Percentiles rank a stretch among this genome's conserved stretches.
These are phyloP conservation scores for Reutealis trisperma DNA, from an alignment of 345 rosid genomes.

Conservation along the genomic window DNA sequence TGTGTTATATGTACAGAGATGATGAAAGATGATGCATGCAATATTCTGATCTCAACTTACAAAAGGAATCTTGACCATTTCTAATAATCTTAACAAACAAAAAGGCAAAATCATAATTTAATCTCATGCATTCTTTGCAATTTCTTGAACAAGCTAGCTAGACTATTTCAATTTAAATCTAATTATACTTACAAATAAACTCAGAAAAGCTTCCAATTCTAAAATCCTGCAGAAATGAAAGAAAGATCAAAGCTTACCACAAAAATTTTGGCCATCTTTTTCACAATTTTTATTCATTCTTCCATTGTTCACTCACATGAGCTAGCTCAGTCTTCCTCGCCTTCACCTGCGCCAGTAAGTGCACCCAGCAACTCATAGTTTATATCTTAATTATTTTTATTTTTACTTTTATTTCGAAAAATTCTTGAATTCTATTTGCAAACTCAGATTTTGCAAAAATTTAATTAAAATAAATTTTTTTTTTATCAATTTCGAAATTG, in stretches of 20 bases:
- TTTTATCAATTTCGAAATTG: too few relatives aligned
- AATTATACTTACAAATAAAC: background rate
- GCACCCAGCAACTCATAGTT: background rate
- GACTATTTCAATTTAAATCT: conserved; percentile 1
- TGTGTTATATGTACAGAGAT: background rate
- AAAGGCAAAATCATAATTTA: background rate
- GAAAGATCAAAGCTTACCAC: background rate
- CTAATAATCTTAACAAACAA: background rate
- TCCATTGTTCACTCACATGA: background rate
- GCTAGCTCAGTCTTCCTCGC: background rate
- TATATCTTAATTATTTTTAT: background rate
- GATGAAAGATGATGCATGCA: background rate
- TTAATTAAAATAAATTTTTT: too few relatives aligned
- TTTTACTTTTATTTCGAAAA: background rate
- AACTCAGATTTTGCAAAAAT: too few relatives aligned
- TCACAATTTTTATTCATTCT: background rate
- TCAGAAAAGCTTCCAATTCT: background rate
- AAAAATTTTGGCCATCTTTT: background rate
- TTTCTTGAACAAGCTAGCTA: background rate
- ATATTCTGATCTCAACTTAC: background rate
- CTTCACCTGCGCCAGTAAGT: background rate
- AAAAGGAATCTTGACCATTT: conserved; percentile 3
- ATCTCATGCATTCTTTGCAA: background rate
- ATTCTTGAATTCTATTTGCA: too few relatives aligned
- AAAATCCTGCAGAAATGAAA: background rate